These are phyloP conservation scores for Aureobasidium sp. DNA, from an alignment of 2,329 filamentous ascomycete species.

Conservation along the genomic window DNA sequence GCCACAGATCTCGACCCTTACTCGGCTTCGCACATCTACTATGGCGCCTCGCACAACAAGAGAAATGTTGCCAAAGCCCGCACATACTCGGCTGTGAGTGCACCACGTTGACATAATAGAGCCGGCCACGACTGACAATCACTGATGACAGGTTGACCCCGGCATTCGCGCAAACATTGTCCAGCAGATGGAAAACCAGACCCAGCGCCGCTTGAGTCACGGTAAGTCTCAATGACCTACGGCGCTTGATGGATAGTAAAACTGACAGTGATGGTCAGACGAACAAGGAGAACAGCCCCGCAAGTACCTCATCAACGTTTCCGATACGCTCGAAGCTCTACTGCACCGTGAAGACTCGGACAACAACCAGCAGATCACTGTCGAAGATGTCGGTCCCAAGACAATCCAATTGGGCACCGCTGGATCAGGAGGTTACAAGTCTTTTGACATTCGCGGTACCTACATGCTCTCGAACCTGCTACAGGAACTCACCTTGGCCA, in stretches of 20 bases:
- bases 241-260: too few relatives aligned
- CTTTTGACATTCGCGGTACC: slow-evolving; percentile 92
- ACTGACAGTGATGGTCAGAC: slow-evolving; percentile 59
- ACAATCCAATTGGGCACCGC: slow-evolving; percentile 87
- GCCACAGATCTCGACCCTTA: slow-evolving; percentile 56
- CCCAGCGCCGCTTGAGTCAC: slow-evolving; percentile 34
- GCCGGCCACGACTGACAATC: slow-evolving; percentile 8
- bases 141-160: slow-evolving; percentile 25
- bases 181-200: slow-evolving; percentile 24
- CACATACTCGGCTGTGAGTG: slow-evolving; percentile 62
- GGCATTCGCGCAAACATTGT: slow-evolving; percentile 22
- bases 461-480: slow-evolving; percentile 98
- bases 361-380: slow-evolving; percentile 96
- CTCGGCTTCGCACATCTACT: slow-evolving; percentile 65
- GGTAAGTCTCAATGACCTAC: slow-evolving; percentile 26
- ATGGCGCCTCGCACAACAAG: slow-evolving; percentile 58
- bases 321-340: slow-evolving; percentile 81
- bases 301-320: slow-evolving; percentile 88
- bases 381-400: slow-evolving; percentile 95
- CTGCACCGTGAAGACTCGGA: slow-evolving; percentile 93
- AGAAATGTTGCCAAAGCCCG: slow-evolving; percentile 53
- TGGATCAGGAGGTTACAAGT: slow-evolving; percentile 85
- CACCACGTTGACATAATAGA: neutral
- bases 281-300: slow-evolving; percentile 75
- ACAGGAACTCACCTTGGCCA: slow-evolving; percentile 93